Evolutionary conservation across 139 green algal genomes (phyloP).

Genomic region (Coelastrella sp.): DNA sequence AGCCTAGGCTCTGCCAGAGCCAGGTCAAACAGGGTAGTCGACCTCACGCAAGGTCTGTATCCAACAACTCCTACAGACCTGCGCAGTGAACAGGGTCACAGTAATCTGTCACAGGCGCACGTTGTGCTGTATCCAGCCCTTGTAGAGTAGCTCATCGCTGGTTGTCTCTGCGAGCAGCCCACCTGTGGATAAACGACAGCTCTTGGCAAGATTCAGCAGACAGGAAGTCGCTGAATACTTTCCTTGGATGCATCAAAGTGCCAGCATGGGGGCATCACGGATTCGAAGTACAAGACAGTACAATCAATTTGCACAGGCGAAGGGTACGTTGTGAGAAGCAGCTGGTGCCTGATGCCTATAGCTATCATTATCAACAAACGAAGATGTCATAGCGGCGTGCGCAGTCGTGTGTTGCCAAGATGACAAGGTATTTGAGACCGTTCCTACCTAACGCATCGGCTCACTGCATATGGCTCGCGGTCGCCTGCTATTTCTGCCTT

Average conservation of each 20-base stretch:
- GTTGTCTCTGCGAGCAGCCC: neutral
- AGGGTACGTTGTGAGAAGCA: too few species aligned
- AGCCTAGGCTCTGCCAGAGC: conserved; percentile 39
- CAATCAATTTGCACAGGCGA: neutral
- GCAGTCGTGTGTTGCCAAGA: neutral
- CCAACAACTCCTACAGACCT: conserved; percentile 28
- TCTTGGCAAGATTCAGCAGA: neutral
- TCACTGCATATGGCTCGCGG: neutral
- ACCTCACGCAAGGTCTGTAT: conserved; percentile 49
- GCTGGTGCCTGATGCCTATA: too few species aligned
- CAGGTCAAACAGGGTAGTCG: conserved; percentile 47
- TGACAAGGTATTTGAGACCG: neutral
- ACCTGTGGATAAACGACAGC: conserved; percentile 35
- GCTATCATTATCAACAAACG: too few species aligned
- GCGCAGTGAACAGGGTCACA: neutral
- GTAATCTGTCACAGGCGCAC: neutral
- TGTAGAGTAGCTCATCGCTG: neutral
- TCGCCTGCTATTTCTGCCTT: neutral
- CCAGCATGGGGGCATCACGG: too few species aligned
- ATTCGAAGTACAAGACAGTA: too few species aligned
- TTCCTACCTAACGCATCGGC: neutral
- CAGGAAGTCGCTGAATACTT: neutral
- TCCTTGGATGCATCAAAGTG: neutral
- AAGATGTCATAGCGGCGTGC: too few species aligned
- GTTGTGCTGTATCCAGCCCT: neutral